Evolutionary conservation across 495 filamentous ascomycete species (phyloP).

Genomic region (Filosporella fistucella): DNA sequence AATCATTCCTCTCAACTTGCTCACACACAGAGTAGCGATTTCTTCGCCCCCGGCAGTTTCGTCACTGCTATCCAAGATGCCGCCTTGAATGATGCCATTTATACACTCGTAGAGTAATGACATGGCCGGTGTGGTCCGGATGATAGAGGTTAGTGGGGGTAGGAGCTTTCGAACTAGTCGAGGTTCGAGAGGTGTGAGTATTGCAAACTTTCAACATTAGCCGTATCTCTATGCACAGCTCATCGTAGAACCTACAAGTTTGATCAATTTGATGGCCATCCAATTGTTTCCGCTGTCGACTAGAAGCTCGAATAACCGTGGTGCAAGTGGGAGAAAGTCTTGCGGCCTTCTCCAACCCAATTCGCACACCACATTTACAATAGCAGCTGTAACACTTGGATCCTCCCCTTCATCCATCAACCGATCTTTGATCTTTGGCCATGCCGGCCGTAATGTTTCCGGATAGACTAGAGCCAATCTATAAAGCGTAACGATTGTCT

Average conservation of each 20-base stretch:
- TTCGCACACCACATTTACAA: conserved; percentile 95
- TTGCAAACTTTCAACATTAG: conserved; percentile 68
- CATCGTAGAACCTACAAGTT: conserved; percentile 58
- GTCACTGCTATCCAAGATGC: conserved; percentile 77
- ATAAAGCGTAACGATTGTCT: conserved; percentile 91
- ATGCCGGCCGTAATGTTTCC: conserved; percentile 84
- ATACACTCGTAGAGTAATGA: conserved; percentile 96
- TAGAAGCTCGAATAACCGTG: conserved; percentile 84
- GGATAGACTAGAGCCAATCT: conserved; percentile 90
- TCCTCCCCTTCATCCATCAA: conserved; percentile 89
- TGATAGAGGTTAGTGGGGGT: conserved; percentile 88
- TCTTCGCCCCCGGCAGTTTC: conserved; percentile 72
- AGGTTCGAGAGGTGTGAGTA: conserved; percentile 87
- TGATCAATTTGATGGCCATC: conserved; percentile 99
- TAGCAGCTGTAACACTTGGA: conserved; percentile 88
- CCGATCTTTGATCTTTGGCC: conserved; percentile 94
- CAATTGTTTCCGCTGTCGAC: conserved; percentile 96
- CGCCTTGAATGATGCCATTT: conserved; percentile 95
- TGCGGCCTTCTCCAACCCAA: conserved; percentile 88
- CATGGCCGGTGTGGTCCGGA: conserved; percentile 93
- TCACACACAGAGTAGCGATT: conserved; percentile 88
- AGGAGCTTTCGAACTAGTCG: conserved; percentile 88
- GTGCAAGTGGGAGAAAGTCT: conserved; percentile 90
- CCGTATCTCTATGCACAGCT: background rate
- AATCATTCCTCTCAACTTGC: conserved; percentile 89